Conservation (phyloP, 202 grass and related monocot species). For the Elaeis oleifera region DNA sequence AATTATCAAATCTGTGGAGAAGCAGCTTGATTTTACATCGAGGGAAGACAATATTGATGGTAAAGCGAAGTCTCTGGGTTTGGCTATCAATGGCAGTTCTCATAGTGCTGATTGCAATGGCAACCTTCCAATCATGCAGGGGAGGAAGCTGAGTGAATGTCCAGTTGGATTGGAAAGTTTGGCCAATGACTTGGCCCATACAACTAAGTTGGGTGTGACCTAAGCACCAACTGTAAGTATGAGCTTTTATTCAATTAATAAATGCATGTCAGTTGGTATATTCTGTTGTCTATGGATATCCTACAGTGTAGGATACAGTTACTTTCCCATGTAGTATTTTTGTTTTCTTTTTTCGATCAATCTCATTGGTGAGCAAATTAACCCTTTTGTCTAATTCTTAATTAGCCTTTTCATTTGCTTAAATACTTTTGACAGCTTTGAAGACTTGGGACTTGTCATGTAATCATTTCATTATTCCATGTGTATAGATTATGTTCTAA, state of each 20-base stretch:
- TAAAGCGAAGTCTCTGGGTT: constrained; percentile 14
- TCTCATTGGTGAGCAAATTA: too few relatives aligned
- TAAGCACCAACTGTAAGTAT: constrained; percentile 34
- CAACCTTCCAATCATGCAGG: constrained; percentile 19
- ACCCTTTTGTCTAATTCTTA: too few relatives aligned
- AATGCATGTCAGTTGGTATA: background rate
- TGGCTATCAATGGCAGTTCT: constrained; percentile 26
- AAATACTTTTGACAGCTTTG: too few relatives aligned
- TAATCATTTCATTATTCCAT: too few relatives aligned
- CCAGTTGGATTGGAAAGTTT: constrained; percentile 27
- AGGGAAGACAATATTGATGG: constrained; percentile 31
- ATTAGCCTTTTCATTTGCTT: too few relatives aligned
- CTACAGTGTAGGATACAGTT: too few relatives aligned
- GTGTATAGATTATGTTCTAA: too few relatives aligned
- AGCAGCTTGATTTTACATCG: constrained; percentile 78
- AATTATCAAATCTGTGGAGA: constrained; percentile 62
- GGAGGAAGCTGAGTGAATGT: constrained; percentile 18
- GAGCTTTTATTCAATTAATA: background rate
- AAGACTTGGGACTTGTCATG: too few relatives aligned
- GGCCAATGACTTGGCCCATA: constrained; percentile 23
- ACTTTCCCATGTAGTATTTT: too few relatives aligned
- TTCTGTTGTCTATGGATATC: background rate
- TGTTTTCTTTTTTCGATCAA: too few relatives aligned
- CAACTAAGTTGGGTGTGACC: constrained; percentile 34
- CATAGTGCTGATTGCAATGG: constrained; percentile 26